A percentile compares a stretch with the other conserved stretches of the same genome.
phyloP scores from a whole-genome alignment of 2,329 filamentous ascomycete species.

The Ophiostoma sp. region DNA sequence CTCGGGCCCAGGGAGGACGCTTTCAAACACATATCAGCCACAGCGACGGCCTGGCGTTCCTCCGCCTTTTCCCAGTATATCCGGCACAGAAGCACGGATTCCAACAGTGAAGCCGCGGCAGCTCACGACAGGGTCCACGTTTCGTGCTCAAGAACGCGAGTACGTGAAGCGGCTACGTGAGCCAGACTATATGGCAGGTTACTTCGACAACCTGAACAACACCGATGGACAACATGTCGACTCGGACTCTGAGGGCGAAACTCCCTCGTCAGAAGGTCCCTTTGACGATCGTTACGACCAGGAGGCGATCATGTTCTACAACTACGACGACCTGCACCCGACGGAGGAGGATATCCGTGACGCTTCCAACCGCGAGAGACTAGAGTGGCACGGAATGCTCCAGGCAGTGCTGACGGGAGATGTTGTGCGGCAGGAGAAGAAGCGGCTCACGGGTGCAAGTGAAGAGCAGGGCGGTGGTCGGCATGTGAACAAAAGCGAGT shows the following conservation, averaged over 20 bases:
- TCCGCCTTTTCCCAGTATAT: constrained; percentile 32
- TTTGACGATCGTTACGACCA: constrained; percentile 86
- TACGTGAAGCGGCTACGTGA: constrained; percentile 90
- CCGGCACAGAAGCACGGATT: constrained; percentile 36
- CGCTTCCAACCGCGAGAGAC: constrained; percentile 76
- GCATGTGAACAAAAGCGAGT: constrained; percentile 63
- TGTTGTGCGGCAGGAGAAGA: constrained; percentile 97
- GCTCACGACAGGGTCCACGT: constrained; percentile 44
- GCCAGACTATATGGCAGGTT: constrained; percentile 57
- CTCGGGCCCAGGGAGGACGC: constrained; percentile 62
- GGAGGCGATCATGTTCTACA: constrained; percentile 87
- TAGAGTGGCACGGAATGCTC: constrained; percentile 98
- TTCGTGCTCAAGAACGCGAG: constrained; percentile 80
- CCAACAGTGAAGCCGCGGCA: constrained; percentile 47
- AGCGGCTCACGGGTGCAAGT: constrained; percentile 75
- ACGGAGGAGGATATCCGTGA: constrained; percentile 86
- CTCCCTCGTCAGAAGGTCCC: constrained; percentile 74
- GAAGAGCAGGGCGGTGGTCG: constrained; percentile 53
- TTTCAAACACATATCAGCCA: constrained; percentile 73
- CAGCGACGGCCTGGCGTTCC: constrained; percentile 46
- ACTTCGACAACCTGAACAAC: constrained; percentile 63
- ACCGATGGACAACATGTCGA: constrained; percentile 61
- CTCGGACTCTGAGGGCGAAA: constrained; percentile 86
- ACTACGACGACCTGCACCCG: constrained; percentile 81
- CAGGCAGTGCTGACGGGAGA: constrained; percentile 93